Conservation (phyloP, 2,329 filamentous ascomycete species). For the Ophiostoma sp. region DNA sequence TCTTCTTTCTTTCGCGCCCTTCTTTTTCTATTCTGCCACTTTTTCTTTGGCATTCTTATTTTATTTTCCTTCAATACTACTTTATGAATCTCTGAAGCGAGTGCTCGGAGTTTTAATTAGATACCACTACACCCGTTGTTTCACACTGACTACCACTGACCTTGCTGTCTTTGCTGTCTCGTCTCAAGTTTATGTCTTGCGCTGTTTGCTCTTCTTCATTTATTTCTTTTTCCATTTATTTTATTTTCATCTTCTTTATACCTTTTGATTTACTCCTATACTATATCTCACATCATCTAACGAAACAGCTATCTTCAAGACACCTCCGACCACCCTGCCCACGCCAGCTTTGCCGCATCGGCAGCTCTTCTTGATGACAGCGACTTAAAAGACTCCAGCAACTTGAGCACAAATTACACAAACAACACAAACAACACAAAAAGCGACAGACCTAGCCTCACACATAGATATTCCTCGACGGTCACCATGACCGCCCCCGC, state of each 20-base stretch:
- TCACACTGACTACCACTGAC: not conserved
- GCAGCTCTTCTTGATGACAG: not conserved
- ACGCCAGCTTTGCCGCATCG: not conserved
- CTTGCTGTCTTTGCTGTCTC: not conserved
- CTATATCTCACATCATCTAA: not conserved
- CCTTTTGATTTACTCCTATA: not conserved
- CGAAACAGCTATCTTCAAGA: conserved; percentile 1
- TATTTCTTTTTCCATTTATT: not conserved
- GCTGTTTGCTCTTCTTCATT: not conserved
- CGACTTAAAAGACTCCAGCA: not conserved
- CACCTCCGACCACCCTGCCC: not conserved
- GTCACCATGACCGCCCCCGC: conserved; percentile 4
- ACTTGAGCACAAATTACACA: no score
- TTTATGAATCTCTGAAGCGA: not conserved
- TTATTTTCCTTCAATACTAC: not conserved
- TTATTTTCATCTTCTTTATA: not conserved
- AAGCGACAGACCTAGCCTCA: not conserved
- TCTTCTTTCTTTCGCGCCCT: no score
- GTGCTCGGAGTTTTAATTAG: not conserved
- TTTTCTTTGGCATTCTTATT: not conserved
- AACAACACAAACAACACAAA: not conserved
- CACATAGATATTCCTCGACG: not conserved
- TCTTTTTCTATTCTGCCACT: not conserved
- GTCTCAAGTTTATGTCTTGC: not conserved
- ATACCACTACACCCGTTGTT: not conserved